Evolutionary conservation across 495 filamentous ascomycete species (phyloP).

Genomic region (Hypoxylon intermedium): DNA sequence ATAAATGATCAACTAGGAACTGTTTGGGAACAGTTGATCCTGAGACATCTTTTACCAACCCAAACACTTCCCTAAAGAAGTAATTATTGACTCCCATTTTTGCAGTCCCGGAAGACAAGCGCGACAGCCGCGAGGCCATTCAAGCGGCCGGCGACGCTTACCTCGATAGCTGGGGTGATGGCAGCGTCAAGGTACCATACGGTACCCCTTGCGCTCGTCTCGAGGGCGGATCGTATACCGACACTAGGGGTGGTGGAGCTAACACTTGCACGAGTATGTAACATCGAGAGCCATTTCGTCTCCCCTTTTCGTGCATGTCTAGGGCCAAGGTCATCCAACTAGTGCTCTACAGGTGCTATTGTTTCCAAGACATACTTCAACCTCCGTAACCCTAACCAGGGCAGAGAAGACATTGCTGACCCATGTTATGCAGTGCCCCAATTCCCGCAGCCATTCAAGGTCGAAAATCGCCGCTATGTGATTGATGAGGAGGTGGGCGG

Average conservation of each 20-base stretch:
- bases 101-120: constrained; percentile 47
- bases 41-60: too few species aligned
- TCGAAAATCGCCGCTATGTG: constrained; percentile 49
- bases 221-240: constrained; percentile 55
- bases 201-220: constrained; percentile 56
- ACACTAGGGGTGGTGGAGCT: constrained; percentile 30
- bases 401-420: too few species aligned
- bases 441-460: constrained; percentile 45
- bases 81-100: too few species aligned
- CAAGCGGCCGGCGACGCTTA: constrained; percentile 57
- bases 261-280: constrained; percentile 46
- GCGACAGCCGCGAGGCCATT: constrained; percentile 49
- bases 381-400: too few species aligned
- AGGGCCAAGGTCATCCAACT: too few species aligned
- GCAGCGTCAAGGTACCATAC: constrained; percentile 52
- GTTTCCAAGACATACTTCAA: too few species aligned
- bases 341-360: too few species aligned
- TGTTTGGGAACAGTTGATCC: too few species aligned
- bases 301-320: too few species aligned
- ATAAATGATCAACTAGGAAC: too few species aligned
- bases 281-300: too few species aligned
- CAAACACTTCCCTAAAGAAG: too few species aligned
- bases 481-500: constrained; percentile 55
- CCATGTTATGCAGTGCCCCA: constrained; percentile 20
- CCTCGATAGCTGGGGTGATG: constrained; percentile 51